Conservation (phyloP, 129 eudicot species). For the Scalesia atractyloides region DNA sequence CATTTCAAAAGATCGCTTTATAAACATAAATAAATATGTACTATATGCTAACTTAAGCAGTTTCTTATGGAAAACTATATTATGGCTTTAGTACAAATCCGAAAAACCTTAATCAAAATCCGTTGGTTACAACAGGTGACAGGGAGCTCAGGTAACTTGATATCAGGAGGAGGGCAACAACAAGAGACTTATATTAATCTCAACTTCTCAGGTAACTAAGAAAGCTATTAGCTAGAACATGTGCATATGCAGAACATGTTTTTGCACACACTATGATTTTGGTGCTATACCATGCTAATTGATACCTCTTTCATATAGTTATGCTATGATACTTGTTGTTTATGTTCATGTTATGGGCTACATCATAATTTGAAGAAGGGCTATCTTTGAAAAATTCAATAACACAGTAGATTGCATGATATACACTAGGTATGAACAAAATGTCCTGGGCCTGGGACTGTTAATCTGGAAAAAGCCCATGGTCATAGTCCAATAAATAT, state of each 20-base stretch:
- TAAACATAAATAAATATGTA: background rate
- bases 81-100: constrained; percentile 3
- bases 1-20: background rate
- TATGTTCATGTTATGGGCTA: background rate
- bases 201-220: constrained; percentile 17
- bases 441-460: too few relatives aligned
- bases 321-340: background rate
- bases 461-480: too few relatives aligned
- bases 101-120: constrained; percentile 1
- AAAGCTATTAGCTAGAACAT: background rate
- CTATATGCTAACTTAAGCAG: constrained; percentile 1
- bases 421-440: too few relatives aligned
- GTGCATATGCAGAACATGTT: background rate
- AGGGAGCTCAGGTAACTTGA: background rate
- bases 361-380: background rate
- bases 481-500: too few relatives aligned
- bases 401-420: background rate
- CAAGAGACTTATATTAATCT: background rate
- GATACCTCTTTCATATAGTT: background rate
- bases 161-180: constrained; percentile 5
- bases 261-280: background rate
- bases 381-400: background rate
- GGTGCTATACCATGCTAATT: background rate
- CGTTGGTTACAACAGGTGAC: constrained; percentile 19
- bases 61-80: background rate